Evolutionary conservation across 768 basidiomycete species (phyloP).

Genomic region (Lanmaoa rubissima): DNA sequence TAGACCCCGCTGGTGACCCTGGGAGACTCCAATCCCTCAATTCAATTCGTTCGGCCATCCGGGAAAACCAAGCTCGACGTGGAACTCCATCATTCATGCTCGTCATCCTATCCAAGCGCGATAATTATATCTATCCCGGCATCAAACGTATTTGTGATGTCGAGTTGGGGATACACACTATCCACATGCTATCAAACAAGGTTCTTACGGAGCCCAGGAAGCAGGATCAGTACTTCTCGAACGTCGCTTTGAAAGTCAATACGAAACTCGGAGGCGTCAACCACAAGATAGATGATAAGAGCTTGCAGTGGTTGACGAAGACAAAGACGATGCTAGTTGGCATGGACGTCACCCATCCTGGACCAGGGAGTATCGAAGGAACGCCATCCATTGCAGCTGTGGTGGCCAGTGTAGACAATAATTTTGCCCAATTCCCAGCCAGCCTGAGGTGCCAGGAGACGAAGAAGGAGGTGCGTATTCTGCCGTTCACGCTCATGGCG

Average conservation of each 20-base stretch:
- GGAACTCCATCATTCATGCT: conserved; percentile 62
- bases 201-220: conserved; percentile 51
- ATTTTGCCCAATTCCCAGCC: conserved; percentile 76
- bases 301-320: conserved; percentile 64
- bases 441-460: conserved; percentile 63
- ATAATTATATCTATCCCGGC: conserved; percentile 78
- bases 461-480: conserved; percentile 24
- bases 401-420: conserved; percentile 69
- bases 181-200: conserved; percentile 69
- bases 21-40: conserved; percentile 38
- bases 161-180: conserved; percentile 68
- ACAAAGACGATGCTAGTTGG: conserved; percentile 81
- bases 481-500: background rate
- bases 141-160: conserved; percentile 78
- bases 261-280: conserved; percentile 82
- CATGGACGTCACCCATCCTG: conserved; percentile 81
- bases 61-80: conserved; percentile 20
- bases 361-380: conserved; percentile 61
- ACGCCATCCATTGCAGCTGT: conserved; percentile 84
- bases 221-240: conserved; percentile 81
- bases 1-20: conserved; percentile 27
- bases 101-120: conserved; percentile 62
- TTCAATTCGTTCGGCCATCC: conserved; percentile 43
- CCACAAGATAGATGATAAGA: conserved; percentile 60
- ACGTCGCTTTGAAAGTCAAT: conserved; percentile 79